Conservation (phyloP, 2,329 filamentous ascomycete genomes). For the Botrytis galanthina region DNA sequence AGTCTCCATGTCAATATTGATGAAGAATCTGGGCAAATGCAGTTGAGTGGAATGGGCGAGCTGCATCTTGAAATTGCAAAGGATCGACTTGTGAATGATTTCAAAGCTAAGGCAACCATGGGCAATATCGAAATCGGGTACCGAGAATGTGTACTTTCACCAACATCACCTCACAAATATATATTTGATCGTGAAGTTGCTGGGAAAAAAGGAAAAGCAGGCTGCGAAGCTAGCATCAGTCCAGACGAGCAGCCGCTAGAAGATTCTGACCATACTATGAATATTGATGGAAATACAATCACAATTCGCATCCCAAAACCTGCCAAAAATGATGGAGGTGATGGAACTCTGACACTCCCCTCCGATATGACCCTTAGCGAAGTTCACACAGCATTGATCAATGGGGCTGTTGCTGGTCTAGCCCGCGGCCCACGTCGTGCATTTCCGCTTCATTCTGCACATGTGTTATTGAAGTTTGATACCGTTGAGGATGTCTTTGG, state of each 20-base stretch:
- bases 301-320: constrained; percentile 47
- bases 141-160: constrained; percentile 70
- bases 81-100: constrained; percentile 81
- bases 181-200: constrained; percentile 77
- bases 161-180: constrained; percentile 56
- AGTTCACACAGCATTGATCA: constrained; percentile 60
- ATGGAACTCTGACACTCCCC: constrained; percentile 47
- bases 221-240: constrained; percentile 66
- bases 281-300: constrained; percentile 70
- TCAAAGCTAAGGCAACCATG: constrained; percentile 82
- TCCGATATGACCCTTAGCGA: constrained; percentile 50
- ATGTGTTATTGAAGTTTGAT: constrained; percentile 69
- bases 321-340: constrained; percentile 39
- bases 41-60: constrained; percentile 94
- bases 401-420: constrained; percentile 79
- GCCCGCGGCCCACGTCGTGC: constrained; percentile 78
- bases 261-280: constrained; percentile 44
- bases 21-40: constrained; percentile 87
- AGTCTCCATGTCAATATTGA: constrained; percentile 83
- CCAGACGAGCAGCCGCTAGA: constrained; percentile 51
- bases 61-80: constrained; percentile 91
- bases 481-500: constrained; percentile 62
- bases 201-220: constrained; percentile 74
- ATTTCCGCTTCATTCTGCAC: constrained; percentile 75
- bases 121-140: constrained; percentile 95